Conservation (phyloP, 163 green algal species). For the Scenedesmus sp. region DNA sequence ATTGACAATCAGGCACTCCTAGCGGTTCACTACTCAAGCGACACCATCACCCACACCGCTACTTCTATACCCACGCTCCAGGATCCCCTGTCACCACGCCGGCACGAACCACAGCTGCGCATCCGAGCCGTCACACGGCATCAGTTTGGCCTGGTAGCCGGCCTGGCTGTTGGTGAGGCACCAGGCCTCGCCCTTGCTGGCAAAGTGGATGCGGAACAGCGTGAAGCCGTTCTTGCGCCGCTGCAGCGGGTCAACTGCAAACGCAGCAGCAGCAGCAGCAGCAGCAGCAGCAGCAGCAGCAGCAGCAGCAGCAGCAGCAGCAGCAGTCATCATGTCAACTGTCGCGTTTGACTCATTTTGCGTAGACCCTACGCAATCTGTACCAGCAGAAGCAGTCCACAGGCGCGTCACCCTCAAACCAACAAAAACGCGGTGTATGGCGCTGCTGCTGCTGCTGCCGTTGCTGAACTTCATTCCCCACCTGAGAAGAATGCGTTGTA, state of each 20-base stretch:
- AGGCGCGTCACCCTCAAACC: too few relatives aligned
- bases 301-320: not conserved
- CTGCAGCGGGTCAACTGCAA: slow-evolving; percentile 17
- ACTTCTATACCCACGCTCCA: not conserved
- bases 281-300: not conserved
- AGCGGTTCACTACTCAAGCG: not conserved
- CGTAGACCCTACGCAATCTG: too few relatives aligned
- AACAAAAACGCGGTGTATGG: not conserved
- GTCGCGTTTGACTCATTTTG: too few relatives aligned
- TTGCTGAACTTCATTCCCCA: not conserved
- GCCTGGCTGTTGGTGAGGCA: slow-evolving; percentile 12
- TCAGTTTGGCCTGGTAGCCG: not conserved
- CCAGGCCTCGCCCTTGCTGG: slow-evolving; percentile 31
- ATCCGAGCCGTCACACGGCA: slow-evolving; percentile 13
- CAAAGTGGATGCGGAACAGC: slow-evolving; percentile 40
- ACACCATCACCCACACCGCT: not conserved
- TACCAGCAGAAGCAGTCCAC: too few relatives aligned
- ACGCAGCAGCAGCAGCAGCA: not conserved
- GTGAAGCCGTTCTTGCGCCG: slow-evolving; percentile 32
- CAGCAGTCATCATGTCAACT: too few relatives aligned
- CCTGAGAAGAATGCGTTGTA: slow-evolving; percentile 43
- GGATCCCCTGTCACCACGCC: not conserved
- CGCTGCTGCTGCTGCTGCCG: slow-evolving; percentile 1
- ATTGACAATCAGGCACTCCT: not conserved
- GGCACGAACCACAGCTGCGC: slow-evolving; percentile 44